Evolutionary conservation across 352 stramenopile species (phyloP), one percentile per base, ranked within the genome.

Genomic region (Pythium pyrilobum): DNA sequence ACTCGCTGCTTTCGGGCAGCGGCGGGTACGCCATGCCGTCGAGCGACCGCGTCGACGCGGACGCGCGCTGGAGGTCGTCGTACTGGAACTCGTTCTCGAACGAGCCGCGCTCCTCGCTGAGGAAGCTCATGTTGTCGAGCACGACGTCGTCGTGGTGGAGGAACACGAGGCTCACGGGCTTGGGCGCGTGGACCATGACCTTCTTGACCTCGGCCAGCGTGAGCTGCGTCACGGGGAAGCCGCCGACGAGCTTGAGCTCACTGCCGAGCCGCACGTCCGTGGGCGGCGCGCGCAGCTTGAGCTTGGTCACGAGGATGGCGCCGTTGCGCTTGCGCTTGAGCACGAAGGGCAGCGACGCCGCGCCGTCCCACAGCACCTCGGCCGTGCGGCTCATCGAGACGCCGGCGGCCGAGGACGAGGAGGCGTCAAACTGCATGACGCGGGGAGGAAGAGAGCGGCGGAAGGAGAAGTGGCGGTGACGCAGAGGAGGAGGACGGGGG

Each of bases 91-190:
- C 70, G 39, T 79, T 69, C 11, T 71, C 53, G 32, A 73, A 67
- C 33, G 66, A 75, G 31, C 55, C 56, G 29, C 64, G 58, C 29
- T 71, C 67, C 33, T 67, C 57, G 46, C 68, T 77, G 51, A 71
- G 52, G 34, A 81, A 76, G 45, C 64, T 74, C 38, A 68, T 57
- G 36, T 58, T 78, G 39, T 65, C 45, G 28, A 77, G 52, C 23
- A 77, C 39, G 34, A 81, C 62, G 24, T 79, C 64, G 32, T 81
- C 72, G 31, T 66, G 58, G 57, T 84, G 85, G n/a, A 87, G 49
- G 56, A 91, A 91, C 46, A 91, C 77, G 42, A 91, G 73, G 41
- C 77, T 88, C 62, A 91, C 75, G 28, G 80, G 80, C 56, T 89
- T 88, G 25, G 77, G 76, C 5, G 78, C 78, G 52, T 69, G 50